A percentile compares a stretch with the other conserved stretches of the same genome.
These are phyloP conservation scores for Coniochaeta sp. DNA, from an alignment of 2,329 filamentous ascomycete species.

Conservation along the genomic window DNA sequence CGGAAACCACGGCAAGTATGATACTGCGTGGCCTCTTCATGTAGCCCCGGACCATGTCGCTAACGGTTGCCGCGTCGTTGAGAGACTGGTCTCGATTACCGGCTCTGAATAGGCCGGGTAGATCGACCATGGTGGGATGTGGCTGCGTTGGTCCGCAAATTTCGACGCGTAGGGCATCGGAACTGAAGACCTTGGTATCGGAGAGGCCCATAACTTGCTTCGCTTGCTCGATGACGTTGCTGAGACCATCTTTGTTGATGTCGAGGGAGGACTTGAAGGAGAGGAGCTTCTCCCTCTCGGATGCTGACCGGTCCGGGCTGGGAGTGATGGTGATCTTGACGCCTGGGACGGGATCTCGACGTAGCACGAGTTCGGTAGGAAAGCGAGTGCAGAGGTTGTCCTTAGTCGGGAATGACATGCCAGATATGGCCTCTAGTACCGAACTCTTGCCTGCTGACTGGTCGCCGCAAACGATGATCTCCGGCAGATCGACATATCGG, in stretches of 20 bases:
- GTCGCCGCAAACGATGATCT: slow-evolving; percentile 53
- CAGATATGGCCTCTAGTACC: slow-evolving; percentile 57
- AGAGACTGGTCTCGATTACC: slow-evolving; percentile 38
- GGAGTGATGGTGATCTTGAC: slow-evolving; percentile 31
- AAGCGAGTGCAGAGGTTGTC: slow-evolving; percentile 56
- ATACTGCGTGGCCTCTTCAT: slow-evolving; percentile 50
- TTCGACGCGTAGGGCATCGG: slow-evolving; percentile 40
- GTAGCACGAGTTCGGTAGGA: slow-evolving; percentile 53
- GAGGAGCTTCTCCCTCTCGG: slow-evolving; percentile 17
- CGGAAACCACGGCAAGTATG: slow-evolving; percentile 51
- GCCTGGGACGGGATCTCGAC: slow-evolving; percentile 19
- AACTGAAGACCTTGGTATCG: slow-evolving; percentile 30
- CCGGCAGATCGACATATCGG: slow-evolving; percentile 31
- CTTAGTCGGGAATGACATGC: slow-evolving; percentile 51
- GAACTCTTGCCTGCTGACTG: slow-evolving; percentile 60
- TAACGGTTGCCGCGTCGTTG: slow-evolving; percentile 35
- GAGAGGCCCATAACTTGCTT: slow-evolving; percentile 42
- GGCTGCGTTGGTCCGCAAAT: slow-evolving; percentile 38
- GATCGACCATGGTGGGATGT: slow-evolving; percentile 51
- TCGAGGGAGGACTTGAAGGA: slow-evolving; percentile 18
- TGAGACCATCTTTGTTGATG: slow-evolving; percentile 18
- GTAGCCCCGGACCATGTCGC: slow-evolving; percentile 43
- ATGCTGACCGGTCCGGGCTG: slow-evolving; percentile 17
- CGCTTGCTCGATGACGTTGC: slow-evolving; percentile 29
- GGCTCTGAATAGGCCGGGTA: slow-evolving; percentile 48